phyloP scores from a whole-genome alignment of 1,139 yeast species.

The Scheffersomyces titani region DNA sequence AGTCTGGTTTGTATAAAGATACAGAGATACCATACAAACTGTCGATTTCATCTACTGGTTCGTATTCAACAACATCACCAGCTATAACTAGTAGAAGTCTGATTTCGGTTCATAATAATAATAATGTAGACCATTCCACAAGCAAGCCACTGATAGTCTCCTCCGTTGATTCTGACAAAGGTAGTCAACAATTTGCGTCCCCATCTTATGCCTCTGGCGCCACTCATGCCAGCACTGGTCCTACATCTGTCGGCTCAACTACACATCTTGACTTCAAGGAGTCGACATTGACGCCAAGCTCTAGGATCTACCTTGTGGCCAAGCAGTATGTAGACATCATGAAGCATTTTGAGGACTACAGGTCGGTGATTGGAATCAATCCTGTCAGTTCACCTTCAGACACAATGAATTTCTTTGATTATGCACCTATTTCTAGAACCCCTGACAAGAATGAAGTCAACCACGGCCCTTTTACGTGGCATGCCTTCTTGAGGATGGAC shows the following conservation, averaged over 20 bases:
- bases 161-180: neutral
- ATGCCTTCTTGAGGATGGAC: conserved; percentile 50
- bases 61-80: neutral
- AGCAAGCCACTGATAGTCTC: neutral
- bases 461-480: conserved; percentile 54
- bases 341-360: conserved; percentile 1
- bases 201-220: neutral
- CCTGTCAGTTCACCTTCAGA: conserved; percentile 3
- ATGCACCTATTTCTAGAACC: conserved; percentile 10
- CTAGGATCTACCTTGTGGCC: neutral
- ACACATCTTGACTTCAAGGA: neutral
- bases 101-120: neutral
- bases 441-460: conserved; percentile 34
- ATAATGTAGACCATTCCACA: neutral
- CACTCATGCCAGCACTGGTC: neutral
- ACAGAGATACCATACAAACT: neutral
- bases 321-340: neutral
- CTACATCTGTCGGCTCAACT: neutral
- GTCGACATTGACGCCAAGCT: neutral
- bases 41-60: neutral
- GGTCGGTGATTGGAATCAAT: conserved; percentile 7
- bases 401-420: neutral
- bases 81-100: neutral
- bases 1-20: neutral
- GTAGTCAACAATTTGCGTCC: neutral